Conservation (phyloP, 192 early-diverging fungal species). For the Linnemannia exigua region DNA sequence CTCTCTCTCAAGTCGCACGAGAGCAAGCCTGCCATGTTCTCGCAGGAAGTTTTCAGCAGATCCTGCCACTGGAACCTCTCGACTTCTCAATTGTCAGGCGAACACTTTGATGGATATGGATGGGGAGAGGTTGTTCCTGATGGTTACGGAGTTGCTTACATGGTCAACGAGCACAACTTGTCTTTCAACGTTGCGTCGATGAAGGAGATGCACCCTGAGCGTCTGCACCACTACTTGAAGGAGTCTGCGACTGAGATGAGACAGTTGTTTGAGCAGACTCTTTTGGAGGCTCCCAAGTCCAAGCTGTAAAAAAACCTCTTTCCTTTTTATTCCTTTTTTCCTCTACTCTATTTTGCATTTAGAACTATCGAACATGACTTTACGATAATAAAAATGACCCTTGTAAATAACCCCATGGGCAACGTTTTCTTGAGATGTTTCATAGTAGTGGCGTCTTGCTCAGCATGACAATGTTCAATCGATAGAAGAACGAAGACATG, state of each 20-base stretch:
- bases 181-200: constrained; percentile 90
- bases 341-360: not conserved
- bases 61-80: constrained; percentile 93
- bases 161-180: constrained; percentile 88
- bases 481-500: too few relatives aligned
- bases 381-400: constrained; percentile 1
- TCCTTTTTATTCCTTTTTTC: not conserved
- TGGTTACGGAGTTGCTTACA: constrained; percentile 95
- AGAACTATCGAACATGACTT: not conserved
- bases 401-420: not conserved
- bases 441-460: too few relatives aligned
- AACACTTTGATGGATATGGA: constrained; percentile 95
- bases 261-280: constrained; percentile 74
- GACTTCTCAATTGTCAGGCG: constrained; percentile 92
- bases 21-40: constrained; percentile 86
- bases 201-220: constrained; percentile 71
- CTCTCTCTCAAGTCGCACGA: constrained; percentile 82
- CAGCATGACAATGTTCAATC: too few relatives aligned
- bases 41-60: constrained; percentile 85
- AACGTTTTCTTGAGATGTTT: not conserved
- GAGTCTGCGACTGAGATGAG: constrained; percentile 93
- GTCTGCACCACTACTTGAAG: constrained; percentile 84
- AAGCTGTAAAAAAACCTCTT: constrained; percentile 69
- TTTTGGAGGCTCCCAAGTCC: constrained; percentile 72
- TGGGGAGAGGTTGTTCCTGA: constrained; percentile 90